phyloP scores from a whole-genome alignment of 768 basidiomycete genomes.

The Suillus fuscotomentosus region DNA sequence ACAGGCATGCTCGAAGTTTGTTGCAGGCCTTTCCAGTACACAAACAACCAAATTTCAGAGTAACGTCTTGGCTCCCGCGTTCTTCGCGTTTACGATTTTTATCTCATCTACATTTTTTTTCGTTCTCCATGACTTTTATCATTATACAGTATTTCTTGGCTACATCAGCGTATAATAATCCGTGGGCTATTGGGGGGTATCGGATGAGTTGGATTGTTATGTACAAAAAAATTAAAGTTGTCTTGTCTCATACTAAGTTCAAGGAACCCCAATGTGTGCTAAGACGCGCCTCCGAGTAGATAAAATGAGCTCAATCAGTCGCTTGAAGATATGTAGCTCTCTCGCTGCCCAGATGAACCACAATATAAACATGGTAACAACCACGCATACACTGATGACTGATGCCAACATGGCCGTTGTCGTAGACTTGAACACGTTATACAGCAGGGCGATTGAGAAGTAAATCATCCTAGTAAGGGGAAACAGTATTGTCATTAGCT shows the following conservation, averaged over 20 bases:
- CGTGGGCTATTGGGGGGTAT: not conserved
- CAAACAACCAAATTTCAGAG: not conserved
- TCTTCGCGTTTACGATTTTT: not conserved
- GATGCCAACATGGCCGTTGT: not conserved
- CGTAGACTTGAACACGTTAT: conserved; percentile 1
- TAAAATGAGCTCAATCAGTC: too few relatives aligned
- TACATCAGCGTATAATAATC: not conserved
- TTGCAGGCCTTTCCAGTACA: not conserved
- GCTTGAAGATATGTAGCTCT: not conserved
- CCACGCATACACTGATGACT: conserved; percentile 1
- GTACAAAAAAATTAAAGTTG: not conserved
- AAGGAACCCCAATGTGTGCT: not conserved
- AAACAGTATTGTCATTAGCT: not conserved
- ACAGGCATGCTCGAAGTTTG: not conserved
- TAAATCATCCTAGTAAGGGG: conserved; percentile 8
- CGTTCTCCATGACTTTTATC: not conserved
- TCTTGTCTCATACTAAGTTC: not conserved
- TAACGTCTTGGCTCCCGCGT: not conserved
- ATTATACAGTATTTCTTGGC: not conserved
- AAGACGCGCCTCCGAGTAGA: not conserved
- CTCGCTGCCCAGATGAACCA: conserved; percentile 7
- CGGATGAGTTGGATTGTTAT: not conserved
- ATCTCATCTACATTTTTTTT: not conserved
- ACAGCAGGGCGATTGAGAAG: conserved; percentile 3
- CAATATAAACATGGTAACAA: not conserved